Base-by-base conservation (phyloP, 805 yeast genomes). In the Wickerhamiella brachini region DNA sequence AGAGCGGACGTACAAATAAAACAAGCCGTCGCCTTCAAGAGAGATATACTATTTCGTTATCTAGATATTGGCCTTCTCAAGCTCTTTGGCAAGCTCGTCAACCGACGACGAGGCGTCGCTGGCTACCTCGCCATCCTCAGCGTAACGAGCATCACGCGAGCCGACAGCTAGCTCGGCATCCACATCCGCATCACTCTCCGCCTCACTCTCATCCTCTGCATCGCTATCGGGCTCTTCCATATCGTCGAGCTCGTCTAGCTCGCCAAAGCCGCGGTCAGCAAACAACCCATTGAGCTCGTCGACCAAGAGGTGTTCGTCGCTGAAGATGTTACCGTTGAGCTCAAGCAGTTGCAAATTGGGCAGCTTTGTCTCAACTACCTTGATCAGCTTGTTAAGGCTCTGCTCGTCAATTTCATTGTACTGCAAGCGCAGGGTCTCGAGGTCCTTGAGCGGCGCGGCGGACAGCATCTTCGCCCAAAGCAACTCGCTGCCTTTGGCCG, bases 161-260 rank as follows among this genome's bases (percentile, higher is more conserved):
- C 72, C 62, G 21, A 65, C 61, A 3, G 17, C 41, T 9, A 37
- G 41, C 41, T 37, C 41, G 51, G 81, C 83, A 20, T 53, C 54
- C 37, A 51, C 47, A 62, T 78, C 82, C 53, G 68, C 72, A 47
- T 78, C 86, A 46, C 76, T 82, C 45, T 77, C 85, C 2, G 71
- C 81, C 5, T 73, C 80, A 10, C 75, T 81, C 18, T 75, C 82
- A 3, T 76, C 83, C 21, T 80, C 85, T 51, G 80, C 86, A 50
- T 79, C 86, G 22, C 78, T 85, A 47, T 79, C 78, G 56, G 79
- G 79, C 66, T 87, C 96, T 71, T 90, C 98, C 69, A 93, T 77
- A 59, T 93, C 98, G 60, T 90, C 97, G 48, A 93, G 74, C 64
- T 93, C 98, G 61, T 90, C 95, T 34, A 93, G 71, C 65, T 83